Conservation (phyloP, 495 filamentous ascomycete species). For the Aspergillus mulundensis region DNA sequence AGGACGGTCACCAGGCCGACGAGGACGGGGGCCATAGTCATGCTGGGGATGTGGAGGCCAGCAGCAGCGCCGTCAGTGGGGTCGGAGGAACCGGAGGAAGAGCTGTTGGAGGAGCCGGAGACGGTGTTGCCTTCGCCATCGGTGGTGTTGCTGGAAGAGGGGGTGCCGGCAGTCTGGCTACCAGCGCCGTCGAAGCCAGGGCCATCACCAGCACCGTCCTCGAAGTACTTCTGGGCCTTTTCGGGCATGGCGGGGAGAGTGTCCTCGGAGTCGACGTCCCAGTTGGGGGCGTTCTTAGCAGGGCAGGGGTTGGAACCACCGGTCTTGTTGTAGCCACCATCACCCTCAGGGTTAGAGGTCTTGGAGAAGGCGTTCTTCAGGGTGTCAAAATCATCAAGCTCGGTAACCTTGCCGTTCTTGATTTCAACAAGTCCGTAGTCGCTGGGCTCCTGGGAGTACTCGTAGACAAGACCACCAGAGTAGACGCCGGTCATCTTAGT, state of each 20-base stretch:
- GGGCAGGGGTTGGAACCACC: conserved; percentile 69
- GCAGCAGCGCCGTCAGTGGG: conserved; percentile 42
- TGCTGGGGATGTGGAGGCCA: conserved; percentile 35
- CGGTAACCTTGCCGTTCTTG: conserved; percentile 49
- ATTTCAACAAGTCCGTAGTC: conserved; percentile 76
- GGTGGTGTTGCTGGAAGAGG: conserved; percentile 57
- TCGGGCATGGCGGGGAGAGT: conserved; percentile 72
- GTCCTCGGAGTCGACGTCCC: conserved; percentile 65
- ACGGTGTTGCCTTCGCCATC: neutral
- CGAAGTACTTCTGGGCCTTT: conserved; percentile 65
- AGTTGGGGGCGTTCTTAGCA: conserved; percentile 53
- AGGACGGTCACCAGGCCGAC: conserved; percentile 51
- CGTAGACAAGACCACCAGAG: conserved; percentile 94
- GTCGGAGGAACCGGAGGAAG: conserved; percentile 6
- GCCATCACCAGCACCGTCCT: conserved; percentile 65
- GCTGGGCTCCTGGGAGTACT: conserved; percentile 79
- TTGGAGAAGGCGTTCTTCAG: conserved; percentile 62
- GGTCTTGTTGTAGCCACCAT: conserved; percentile 71
- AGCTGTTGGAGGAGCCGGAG: conserved; percentile 45
- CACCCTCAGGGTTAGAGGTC: conserved; percentile 62
- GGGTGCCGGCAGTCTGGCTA: conserved; percentile 63
- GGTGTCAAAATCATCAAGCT: conserved; percentile 60
- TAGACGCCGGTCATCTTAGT: conserved; percentile 84
- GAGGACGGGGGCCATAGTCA: conserved; percentile 52
- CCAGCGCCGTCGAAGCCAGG: conserved; percentile 68